phyloP scores from a whole-genome alignment of 352 stramenopile genomes.

The Phytophthora sp. region DNA sequence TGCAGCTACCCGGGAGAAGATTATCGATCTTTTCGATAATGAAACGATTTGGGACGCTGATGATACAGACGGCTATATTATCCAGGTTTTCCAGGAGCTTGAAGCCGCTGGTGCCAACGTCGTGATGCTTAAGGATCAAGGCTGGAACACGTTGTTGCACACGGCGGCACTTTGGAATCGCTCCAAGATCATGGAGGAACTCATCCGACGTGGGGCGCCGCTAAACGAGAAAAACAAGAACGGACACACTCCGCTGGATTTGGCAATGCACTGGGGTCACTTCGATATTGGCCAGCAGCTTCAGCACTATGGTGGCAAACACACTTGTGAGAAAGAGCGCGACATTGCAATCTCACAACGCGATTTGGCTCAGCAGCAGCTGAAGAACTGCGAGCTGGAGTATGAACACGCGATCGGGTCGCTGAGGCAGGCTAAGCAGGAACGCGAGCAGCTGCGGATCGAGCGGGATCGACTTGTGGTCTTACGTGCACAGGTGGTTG shows the following conservation, averaged over 20 bases:
- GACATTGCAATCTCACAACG: conserved; percentile 62
- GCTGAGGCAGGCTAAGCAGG: conserved; percentile 46
- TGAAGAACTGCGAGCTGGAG: conserved; percentile 42
- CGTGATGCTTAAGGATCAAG: conserved; percentile 38
- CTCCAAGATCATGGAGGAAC: conserved; percentile 50
- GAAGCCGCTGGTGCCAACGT: conserved; percentile 30
- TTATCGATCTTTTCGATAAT: conserved; percentile 63
- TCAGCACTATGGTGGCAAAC: conserved; percentile 63
- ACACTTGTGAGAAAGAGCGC: conserved; percentile 62
- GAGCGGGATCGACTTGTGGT: conserved; percentile 50
- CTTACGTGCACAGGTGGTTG: conserved; percentile 19
- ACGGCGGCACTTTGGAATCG: conserved; percentile 61
- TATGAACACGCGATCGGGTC: conserved; percentile 37
- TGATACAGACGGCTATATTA: conserved; percentile 55
- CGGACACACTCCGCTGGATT: conserved; percentile 56
- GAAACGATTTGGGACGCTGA: conserved; percentile 64
- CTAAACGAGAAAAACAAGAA: conserved; percentile 58
- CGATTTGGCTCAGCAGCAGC: conserved; percentile 45
- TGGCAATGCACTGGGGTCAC: conserved; percentile 65
- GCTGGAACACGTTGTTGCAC: conserved; percentile 57
- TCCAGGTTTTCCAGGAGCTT: conserved; percentile 46
- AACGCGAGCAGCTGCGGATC: conserved; percentile 56
- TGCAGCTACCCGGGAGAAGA: conserved; percentile 24
- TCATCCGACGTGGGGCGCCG: conserved; percentile 46
- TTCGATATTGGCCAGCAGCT: conserved; percentile 60